Evolutionary conservation across 441 rosid species (phyloP), one percentile per base, ranked within the genome.

Genomic region (Erodium trifolium): DNA sequence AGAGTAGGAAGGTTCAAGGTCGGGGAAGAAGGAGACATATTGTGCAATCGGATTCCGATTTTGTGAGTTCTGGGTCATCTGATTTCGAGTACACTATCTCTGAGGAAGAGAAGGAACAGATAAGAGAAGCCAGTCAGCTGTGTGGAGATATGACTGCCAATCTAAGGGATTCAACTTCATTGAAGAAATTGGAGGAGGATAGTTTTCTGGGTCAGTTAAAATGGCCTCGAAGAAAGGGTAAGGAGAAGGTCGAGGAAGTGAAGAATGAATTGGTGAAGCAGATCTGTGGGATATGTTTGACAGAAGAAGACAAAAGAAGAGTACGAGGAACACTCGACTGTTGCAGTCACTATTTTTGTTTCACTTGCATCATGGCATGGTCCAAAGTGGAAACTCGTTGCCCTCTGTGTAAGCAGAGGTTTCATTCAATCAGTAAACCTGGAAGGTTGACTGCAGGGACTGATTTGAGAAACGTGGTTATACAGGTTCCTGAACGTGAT

Each of bases 361-460:
- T 92, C 79, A 79, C 91, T 63, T 95, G 99, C 84, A 91, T 95
- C 75, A 87, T 86, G 92, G 96, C 86, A 73, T 95, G 99, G 99
- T 89, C 99, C 1, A 92, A 89, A 78, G 96, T 95, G 68, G 99
- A 95, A 82, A 89, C 99, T 63, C 97, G 98, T 63, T 95, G 99
- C 74, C 99, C 99, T n/a, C 70, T 87, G 72, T 95, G 99, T 86
- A 95, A 95, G 79, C 95, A 90, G 79, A 86, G 99, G 79, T 92
- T 95, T 71, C 77, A 73, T 68, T 86, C 98, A 35, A 90, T 95
- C 71, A 89, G 83, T 71, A 92, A 95, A 80, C 86, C 88, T n/a
- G 88, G 93, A 59, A 90, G 97, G 82, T 76, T 85, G 49, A 78
- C 84, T 11, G 74, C 80, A 11, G 97, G 91, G 69, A 82, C 86